These are phyloP conservation scores for Pythium chondricola DNA, from an alignment of 352 stramenopile genomes.

Conservation along the genomic window DNA sequence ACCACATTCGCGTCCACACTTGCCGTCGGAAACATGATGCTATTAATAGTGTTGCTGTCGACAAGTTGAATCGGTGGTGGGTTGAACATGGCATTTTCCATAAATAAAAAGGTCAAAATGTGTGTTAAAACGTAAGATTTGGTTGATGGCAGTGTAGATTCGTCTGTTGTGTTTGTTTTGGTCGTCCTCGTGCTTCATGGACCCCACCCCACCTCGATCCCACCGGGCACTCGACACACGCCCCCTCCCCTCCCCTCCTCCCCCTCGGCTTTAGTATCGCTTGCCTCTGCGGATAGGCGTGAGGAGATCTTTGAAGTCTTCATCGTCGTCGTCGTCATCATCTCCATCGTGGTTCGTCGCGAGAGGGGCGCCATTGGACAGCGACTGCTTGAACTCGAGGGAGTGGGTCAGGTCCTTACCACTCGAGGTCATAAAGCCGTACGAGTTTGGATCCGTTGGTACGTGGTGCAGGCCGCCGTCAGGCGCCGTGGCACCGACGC, in stretches of 20 bases:
- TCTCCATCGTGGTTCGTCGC: slow-evolving; percentile 4
- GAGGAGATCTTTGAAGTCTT: slow-evolving; percentile 20
- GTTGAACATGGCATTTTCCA: too few species aligned
- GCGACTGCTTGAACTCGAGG: slow-evolving; percentile 26
- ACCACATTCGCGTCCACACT: slow-evolving; percentile 16
- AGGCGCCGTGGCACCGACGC: slow-evolving; percentile 2
- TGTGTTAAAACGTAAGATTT: too few species aligned
- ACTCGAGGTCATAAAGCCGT: slow-evolving; percentile 13
- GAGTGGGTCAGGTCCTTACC: slow-evolving; percentile 20
- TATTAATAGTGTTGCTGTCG: not conserved
- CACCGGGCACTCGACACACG: too few species aligned
- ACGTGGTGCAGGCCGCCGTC: slow-evolving; percentile 9
- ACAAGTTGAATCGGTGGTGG: too few species aligned
- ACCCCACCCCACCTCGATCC: too few species aligned
- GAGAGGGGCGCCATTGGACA: not conserved
- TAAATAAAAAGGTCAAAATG: slow-evolving; percentile 7
- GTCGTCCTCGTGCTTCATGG: not conserved
- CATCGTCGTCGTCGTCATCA: slow-evolving; percentile 31
- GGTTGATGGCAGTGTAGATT: slow-evolving; percentile 4
- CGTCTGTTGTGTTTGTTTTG: not conserved
- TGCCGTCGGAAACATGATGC: slow-evolving; percentile 20
- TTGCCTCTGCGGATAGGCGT: slow-evolving; percentile 19
- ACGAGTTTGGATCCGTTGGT: slow-evolving; percentile 20
- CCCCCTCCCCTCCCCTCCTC: too few species aligned
- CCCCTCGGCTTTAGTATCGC: slow-evolving; percentile 7